Percentiles rank a stretch among this genome's conserved stretches.
Conservation (phyloP, 441 rosid species). For the Geranium incanum region DNA sequence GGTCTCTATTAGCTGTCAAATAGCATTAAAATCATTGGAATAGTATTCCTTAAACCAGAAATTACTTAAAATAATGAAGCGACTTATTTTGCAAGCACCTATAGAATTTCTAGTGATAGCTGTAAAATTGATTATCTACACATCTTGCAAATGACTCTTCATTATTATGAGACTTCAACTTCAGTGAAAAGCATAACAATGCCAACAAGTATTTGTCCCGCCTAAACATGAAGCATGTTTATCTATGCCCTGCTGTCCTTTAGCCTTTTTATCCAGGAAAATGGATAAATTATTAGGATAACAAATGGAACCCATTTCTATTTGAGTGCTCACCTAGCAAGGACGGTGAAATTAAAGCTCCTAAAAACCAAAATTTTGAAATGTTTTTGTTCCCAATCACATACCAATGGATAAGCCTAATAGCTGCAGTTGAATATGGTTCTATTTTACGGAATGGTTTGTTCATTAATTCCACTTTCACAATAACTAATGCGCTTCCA, state of each 20-base stretch:
- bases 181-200: neutral
- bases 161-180: neutral
- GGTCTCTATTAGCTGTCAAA: neutral
- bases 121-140: neutral
- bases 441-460: too few species aligned
- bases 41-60: neutral
- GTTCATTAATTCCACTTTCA: neutral
- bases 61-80: neutral
- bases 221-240: neutral
- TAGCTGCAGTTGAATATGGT: too few species aligned
- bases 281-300: too few species aligned
- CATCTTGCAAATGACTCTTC: neutral
- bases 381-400: too few species aligned
- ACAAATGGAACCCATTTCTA: slow-evolving; percentile 33
- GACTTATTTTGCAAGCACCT: neutral
- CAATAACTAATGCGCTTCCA: neutral
- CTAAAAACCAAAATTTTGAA: neutral
- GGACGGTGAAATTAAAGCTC: neutral
- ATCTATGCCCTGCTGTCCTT: neutral
- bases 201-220: slow-evolving; percentile 1
- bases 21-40: neutral
- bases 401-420: too few species aligned
- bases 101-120: neutral
- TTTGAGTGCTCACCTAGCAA: neutral
- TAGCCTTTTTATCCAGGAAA: too few species aligned